Base-by-base conservation (phyloP, 2,329 filamentous ascomycete genomes). In the Arthrobotrys musiformis region DNA sequence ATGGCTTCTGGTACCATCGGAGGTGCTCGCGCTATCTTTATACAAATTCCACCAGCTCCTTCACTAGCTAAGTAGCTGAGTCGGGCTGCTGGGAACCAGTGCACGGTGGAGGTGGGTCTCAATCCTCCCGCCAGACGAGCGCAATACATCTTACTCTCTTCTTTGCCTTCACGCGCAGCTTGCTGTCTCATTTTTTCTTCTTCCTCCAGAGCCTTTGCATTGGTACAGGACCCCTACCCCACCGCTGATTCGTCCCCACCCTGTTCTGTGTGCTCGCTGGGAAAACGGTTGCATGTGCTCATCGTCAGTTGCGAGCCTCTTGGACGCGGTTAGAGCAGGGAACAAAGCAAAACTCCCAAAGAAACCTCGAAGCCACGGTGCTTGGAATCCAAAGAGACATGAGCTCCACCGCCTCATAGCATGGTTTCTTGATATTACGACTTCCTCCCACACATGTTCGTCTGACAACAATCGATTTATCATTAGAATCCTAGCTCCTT, bases 271-370 rank as follows among this genome's bases (percentile, higher is more conserved):
- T n/a, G n/a, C n/a, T n/a, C 24, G 33, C 33, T 61, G 35, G 63
- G 56, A 54, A 66, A 72, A 64, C 56, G 46, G 63, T 64, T 76
- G 70, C 70, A 76, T 76, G 70, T 76, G 70, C 63, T 40, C 64
- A 30, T 66, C 58, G 40, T 46, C 58, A 52, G 68, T 26, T 37
- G 30, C 35, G 42, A 40, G 40, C 50, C 46, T 67, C 42, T 67
- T 44, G 3, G 61, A 42, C 69, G 69, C 69, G 69, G 37, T 50
- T 60, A 64, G 40, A 54, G 42, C 54, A 62, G 63, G 72, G 64
- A 63, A 42, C 26, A 22, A 11, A 28, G n/a, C n/a, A n/a, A n/a
- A n/a, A n/a, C n/a, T n/a, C n/a, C 70, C 64, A 63, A 63, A 33
- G n/a, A 42, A 50, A 42, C 30, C 40, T 42, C 22, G 37, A 52